Percentiles rank a stretch among this genome's conserved stretches.
Evolutionary conservation across 2,329 filamentous ascomycete species (phyloP).

Genomic region (Grosmannia serpens): DNA sequence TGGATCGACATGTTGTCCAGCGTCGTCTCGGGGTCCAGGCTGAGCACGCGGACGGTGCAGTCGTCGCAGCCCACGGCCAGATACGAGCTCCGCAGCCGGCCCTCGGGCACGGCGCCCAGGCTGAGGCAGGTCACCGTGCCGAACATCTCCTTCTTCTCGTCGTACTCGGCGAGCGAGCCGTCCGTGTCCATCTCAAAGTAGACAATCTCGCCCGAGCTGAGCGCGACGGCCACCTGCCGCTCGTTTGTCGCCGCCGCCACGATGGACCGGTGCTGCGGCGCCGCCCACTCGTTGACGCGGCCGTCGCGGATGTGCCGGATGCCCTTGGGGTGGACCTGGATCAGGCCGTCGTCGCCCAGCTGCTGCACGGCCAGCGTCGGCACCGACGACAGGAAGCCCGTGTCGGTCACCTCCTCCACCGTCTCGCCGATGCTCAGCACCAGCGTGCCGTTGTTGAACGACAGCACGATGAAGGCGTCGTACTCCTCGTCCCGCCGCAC

Average conservation of each 20-base stretch:
- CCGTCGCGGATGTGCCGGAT: conserved; percentile 78
- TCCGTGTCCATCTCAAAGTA: conserved; percentile 97
- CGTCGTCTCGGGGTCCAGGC: conserved; percentile 79
- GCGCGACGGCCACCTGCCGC: conserved; percentile 80
- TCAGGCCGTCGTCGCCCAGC: conserved; percentile 80
- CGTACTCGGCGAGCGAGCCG: conserved; percentile 82
- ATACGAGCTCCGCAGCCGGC: conserved; percentile 79
- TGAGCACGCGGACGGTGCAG: conserved; percentile 86
- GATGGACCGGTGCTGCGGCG: conserved; percentile 87
- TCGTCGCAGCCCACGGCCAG: conserved; percentile 95
- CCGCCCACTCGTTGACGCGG: conserved; percentile 83
- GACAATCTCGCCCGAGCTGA: conserved; percentile 93
- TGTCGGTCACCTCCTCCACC: conserved; percentile 89
- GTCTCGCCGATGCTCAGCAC: conserved; percentile 94
- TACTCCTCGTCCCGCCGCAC: conserved; percentile 69
- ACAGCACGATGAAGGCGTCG: conserved; percentile 92
- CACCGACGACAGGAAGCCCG: conserved; percentile 79
- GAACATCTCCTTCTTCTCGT: conserved; percentile 90
- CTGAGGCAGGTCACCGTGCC: conserved; percentile 93
- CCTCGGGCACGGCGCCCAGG: conserved; percentile 83
- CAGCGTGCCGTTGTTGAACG: conserved; percentile 78
- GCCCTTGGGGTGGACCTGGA: conserved; percentile 94
- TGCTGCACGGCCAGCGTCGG: conserved; percentile 88
- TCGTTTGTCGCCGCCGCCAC: conserved; percentile 90
- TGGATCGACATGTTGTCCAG: conserved; percentile 92